Evolutionary conservation across 768 basidiomycete genomes (phyloP).

Genomic region (Pleurotus cornucopiae): DNA sequence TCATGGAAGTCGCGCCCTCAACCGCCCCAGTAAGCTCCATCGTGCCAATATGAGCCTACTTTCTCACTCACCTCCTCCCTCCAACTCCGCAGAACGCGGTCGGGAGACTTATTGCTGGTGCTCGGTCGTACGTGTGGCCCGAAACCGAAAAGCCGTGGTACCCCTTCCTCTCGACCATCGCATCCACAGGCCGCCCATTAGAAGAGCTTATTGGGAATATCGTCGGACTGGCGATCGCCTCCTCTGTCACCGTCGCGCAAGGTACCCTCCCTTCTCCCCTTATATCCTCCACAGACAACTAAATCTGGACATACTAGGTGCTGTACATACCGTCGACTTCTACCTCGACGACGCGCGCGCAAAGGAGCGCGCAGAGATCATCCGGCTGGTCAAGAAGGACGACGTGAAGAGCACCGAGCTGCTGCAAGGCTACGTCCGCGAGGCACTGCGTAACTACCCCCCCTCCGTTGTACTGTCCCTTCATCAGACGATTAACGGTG

Average conservation of each 20-base stretch:
- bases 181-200: slow-evolving; percentile 28
- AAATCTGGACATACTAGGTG: slow-evolving; percentile 19
- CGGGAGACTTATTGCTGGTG: neutral
- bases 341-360: slow-evolving; percentile 40
- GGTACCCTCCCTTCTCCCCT: slow-evolving; percentile 15
- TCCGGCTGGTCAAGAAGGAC: slow-evolving; percentile 26
- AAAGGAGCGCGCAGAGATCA: slow-evolving; percentile 35
- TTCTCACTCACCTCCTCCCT: neutral
- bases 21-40: slow-evolving; percentile 20
- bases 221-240: slow-evolving; percentile 42
- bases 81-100: neutral
- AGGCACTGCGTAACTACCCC: slow-evolving; percentile 42
- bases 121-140: slow-evolving; percentile 19
- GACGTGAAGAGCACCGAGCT: slow-evolving; percentile 28
- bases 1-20: slow-evolving; percentile 21
- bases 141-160: slow-evolving; percentile 28
- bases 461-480: neutral
- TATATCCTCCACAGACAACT: no score
- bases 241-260: slow-evolving; percentile 43
- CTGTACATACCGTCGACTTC: slow-evolving; percentile 48
- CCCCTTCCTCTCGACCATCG: slow-evolving; percentile 33
- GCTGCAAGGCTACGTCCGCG: slow-evolving; percentile 45
- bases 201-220: slow-evolving; percentile 41
- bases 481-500: no score
- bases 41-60: neutral